Evolutionary conservation across 75 land plant genomes (phyloP).

Genomic region (Isoetes taiwanensis): DNA sequence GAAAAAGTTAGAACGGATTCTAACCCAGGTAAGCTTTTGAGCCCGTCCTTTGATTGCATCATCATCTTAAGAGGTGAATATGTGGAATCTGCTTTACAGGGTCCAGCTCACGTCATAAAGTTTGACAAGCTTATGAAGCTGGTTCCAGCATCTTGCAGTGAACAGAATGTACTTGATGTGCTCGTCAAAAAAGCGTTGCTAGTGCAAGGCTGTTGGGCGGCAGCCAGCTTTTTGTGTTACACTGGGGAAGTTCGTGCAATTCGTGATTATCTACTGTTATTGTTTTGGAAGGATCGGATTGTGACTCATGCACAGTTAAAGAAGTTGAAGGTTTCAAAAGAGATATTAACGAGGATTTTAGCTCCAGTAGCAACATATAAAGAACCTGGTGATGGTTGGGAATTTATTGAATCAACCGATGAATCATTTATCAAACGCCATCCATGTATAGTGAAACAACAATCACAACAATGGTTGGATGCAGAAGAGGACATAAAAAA

Average conservation of each 20-base stretch:
- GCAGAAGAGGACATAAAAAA: conserved; percentile 22
- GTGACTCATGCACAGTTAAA: conserved; percentile 28
- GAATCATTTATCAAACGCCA: conserved; percentile 43
- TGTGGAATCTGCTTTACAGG: too few species aligned
- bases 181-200: neutral
- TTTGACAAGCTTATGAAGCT: conserved; percentile 4
- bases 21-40: conserved; percentile 38
- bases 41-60: too few species aligned
- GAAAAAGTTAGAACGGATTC: conserved; percentile 20
- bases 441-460: conserved; percentile 47
- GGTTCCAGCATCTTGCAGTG: neutral
- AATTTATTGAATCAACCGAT: conserved; percentile 53
- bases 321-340: conserved; percentile 15
- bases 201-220: conserved; percentile 7
- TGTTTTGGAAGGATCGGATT: conserved; percentile 36
- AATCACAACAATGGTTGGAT: conserved; percentile 37
- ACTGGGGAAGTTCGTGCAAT: conserved; percentile 8
- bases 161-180: neutral
- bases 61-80: too few species aligned
- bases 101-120: neutral
- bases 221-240: neutral
- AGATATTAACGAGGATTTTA: conserved; percentile 29
- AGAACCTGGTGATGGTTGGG: conserved; percentile 45
- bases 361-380: conserved; percentile 46
- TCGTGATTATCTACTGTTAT: conserved; percentile 57